Percentiles rank a stretch among this genome's conserved stretches.
These are phyloP conservation scores for Colletotrichum chlorophyti DNA, from an alignment of 2,329 filamentous ascomycete species.

Conservation along the genomic window DNA sequence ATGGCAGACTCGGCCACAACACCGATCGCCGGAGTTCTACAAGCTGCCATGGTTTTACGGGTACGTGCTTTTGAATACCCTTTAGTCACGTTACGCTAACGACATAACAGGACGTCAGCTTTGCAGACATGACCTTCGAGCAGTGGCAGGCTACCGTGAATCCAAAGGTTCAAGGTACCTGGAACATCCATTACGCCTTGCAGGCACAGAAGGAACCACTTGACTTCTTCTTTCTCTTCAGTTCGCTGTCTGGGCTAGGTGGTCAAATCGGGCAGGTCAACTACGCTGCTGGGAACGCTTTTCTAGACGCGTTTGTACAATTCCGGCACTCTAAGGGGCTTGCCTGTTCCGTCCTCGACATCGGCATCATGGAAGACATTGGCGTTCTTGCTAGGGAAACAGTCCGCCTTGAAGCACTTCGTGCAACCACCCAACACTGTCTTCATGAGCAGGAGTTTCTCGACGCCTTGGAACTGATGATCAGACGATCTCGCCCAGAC, in stretches of 20 bases:
- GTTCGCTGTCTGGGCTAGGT: conserved; percentile 42
- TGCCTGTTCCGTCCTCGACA: conserved; percentile 46
- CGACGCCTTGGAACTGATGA: conserved; percentile 25
- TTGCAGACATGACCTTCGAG: conserved; percentile 44
- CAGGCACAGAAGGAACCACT: conserved; percentile 27
- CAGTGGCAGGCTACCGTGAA: conserved; percentile 43
- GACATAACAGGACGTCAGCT: conserved; percentile 16
- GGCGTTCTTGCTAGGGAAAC: conserved; percentile 41
- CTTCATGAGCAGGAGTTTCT: conserved; percentile 32
- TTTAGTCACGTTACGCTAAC: not conserved
- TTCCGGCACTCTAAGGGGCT: conserved; percentile 43
- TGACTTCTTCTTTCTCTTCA: conserved; percentile 46
- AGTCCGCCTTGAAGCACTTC: conserved; percentile 21
- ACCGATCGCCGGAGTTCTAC: conserved; percentile 47
- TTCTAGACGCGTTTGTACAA: conserved; percentile 46
- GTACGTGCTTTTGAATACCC: not conserved
- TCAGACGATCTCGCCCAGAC: not conserved
- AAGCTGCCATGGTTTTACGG: conserved; percentile 46
- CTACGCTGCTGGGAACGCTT: conserved; percentile 49
- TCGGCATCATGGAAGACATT: conserved; percentile 45
- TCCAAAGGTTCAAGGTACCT: conserved; percentile 50
- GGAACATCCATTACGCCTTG: conserved; percentile 48
- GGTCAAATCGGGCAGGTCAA: conserved; percentile 46
- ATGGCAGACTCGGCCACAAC: conserved; percentile 27
- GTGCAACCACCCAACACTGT: conserved; percentile 15